Evolutionary conservation across 768 basidiomycete species (phyloP).

Genomic region (Panaeolus cyanescens): DNA sequence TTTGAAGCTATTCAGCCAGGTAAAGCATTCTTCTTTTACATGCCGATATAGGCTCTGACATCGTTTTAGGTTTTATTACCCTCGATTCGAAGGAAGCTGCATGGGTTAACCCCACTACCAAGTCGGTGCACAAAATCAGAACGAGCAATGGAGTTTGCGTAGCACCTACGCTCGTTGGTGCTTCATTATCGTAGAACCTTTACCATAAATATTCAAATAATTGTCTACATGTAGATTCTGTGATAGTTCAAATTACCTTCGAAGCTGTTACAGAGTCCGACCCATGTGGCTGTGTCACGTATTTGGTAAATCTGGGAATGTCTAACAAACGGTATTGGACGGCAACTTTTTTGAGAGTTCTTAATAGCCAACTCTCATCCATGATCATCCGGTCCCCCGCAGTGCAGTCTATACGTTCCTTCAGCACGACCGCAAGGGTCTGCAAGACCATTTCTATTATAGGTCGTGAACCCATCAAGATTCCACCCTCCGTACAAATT

Average conservation of each 20-base stretch:
- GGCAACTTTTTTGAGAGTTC: slow-evolving; percentile 7
- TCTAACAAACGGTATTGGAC: slow-evolving; percentile 7
- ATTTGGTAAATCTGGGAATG: slow-evolving; percentile 13
- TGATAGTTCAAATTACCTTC: too few relatives aligned
- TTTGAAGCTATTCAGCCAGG: too few relatives aligned
- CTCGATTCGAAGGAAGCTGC: slow-evolving; percentile 86
- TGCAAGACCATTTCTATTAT: slow-evolving; percentile 65
- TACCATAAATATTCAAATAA: too few relatives aligned
- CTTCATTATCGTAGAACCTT: slow-evolving; percentile 76
- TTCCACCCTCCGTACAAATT: slow-evolving; percentile 44
- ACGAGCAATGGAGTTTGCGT: slow-evolving; percentile 84
- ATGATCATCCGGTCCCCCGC: slow-evolving; percentile 39
- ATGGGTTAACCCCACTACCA: slow-evolving; percentile 86
- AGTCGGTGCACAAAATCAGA: slow-evolving; percentile 79
- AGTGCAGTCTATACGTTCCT: slow-evolving; percentile 37
- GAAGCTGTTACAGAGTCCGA: too few relatives aligned
- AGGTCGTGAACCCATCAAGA: slow-evolving; percentile 58
- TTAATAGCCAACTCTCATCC: slow-evolving; percentile 10
- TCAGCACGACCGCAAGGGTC: slow-evolving; percentile 52
- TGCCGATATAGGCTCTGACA: background rate
- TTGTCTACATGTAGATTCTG: too few relatives aligned
- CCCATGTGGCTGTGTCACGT: slow-evolving; percentile 19
- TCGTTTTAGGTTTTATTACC: slow-evolving; percentile 75
- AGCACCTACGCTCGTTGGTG: slow-evolving; percentile 82
- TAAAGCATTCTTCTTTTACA: too few relatives aligned